Base-by-base conservation (phyloP, 2,329 filamentous ascomycete genomes). In the Ascochyta pisi region DNA sequence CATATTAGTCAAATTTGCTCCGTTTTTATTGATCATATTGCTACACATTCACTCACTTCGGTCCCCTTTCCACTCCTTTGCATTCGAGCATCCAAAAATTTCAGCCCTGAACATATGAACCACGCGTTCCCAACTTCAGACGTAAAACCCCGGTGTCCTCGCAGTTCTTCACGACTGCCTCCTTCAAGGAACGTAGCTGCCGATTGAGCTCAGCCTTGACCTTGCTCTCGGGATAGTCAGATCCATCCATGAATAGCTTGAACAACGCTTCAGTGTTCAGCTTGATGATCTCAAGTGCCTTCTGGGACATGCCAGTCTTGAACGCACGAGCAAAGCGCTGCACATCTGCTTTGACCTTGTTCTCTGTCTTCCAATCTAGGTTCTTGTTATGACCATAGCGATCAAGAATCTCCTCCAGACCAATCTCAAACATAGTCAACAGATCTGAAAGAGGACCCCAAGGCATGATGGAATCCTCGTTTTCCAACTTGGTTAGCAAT, bases 381-480 rank as follows among this genome's bases (percentile, higher is more conserved):
- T 33, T 23, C 3, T n/a, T n/a, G 6, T 19, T 23, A 12, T 24
- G 1, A 7, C 27, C 35, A 10, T 35, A 34, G 10, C 22, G 22
- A 1, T 41, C 29, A n/a, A 46, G 12, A 8, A 53, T 26, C 1
- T 15, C n/a, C 37, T 53, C 50, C 12, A 23, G 6, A 0, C 23
- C 35, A n/a, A 19, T 16, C 19, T 46, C 12, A 8, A 41, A 46
- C 12, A 53, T 6, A 1, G 23, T 15, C 9, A 54, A 10, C 31
- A 31, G 37, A 26, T 54, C 44, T 19, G 43, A 47, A 6, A 54
- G 38, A 1, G 50, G 43, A 4, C 24, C 35, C 50, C 43, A 54
- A 1, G 43, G 43, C 1, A 10, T 43, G 6, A 40, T 35, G 6
- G 15, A 2, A 3, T 10, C 8, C 3, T n/a, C 4, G 3, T 12